Base-by-base conservation (phyloP, 805 yeast species). In the Saccharomycopsis capsularis region DNA sequence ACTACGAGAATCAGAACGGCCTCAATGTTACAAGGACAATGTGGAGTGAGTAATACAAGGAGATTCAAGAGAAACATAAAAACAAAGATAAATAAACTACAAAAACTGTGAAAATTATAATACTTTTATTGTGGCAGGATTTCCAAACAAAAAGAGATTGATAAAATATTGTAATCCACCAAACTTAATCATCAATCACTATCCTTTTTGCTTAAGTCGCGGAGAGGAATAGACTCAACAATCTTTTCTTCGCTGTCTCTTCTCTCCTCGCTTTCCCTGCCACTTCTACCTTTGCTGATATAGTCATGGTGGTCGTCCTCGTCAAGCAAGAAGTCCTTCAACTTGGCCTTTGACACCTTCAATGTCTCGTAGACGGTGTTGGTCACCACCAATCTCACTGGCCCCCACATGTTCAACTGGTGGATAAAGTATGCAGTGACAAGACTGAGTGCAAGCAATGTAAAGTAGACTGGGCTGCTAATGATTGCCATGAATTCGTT, bases 401-500 rank as follows among this genome's bases (percentile, higher is more conserved):
- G 96, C 4, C 83, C 82, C 68, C 91, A 75, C 63, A 91, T 67
- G 55, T 83, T 83, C 62, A 84, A 70, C 49, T 73, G 75, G 60
- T 85, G 82, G 51, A 88, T 73, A 44, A 85, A 74, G 61, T 83
- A 87, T 1, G 74, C 61, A 1, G 78, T 83, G 0, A 85, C 86
- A 1, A 75, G 75, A 1, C 73, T 40, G 9, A 88, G 44, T 40
- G 90, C 61, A 1, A 76, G 58, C 43, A 89, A 62, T 4, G 85
- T 71, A 55, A 90, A 79, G 57, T 85, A 75, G n/a, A 91, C 59
- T 46, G 99, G 97, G 61, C 86, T 90, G 55, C 95, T 76, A 40
- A 93, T 60, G 16, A 93, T 78, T 7, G 93, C 83, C 84, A 89
- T 76, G 56, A 93, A 82, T 70, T 93, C 97, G 64, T 90, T 90